Conservation (phyloP, 257 asterid species). For the Capsicum baccatum region DNA sequence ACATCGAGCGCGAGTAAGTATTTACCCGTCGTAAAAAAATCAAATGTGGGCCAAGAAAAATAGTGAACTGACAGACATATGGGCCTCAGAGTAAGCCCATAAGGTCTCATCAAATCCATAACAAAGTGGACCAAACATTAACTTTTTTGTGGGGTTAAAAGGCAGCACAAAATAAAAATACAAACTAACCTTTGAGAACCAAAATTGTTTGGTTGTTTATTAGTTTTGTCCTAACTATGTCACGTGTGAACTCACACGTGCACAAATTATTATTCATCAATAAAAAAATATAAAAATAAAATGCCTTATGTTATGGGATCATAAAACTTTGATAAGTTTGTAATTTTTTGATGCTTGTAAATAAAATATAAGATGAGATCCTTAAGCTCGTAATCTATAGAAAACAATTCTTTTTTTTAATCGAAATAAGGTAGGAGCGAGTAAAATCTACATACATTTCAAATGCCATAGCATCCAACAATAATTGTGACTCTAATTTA, state of each 20-base stretch:
- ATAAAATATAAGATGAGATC: no score
- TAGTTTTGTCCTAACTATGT: slow-evolving; percentile 22
- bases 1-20: not conserved
- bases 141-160: slow-evolving; percentile 21
- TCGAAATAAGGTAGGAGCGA: no score
- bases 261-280: not conserved
- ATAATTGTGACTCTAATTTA: no score
- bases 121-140: not conserved
- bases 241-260: not conserved
- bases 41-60: slow-evolving; percentile 7
- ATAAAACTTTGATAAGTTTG: not conserved
- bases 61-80: slow-evolving; percentile 4
- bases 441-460: no score
- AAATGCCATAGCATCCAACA: no score
- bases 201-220: slow-evolving; percentile 4
- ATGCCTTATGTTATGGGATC: not conserved
- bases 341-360: no score
- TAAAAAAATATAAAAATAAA: not conserved
- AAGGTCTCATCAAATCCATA: slow-evolving; percentile 20
- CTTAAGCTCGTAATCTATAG: no score
- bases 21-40: not conserved
- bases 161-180: slow-evolving; percentile 15
- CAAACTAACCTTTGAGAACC: slow-evolving; percentile 22
- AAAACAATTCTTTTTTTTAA: no score
- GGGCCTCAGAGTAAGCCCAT: slow-evolving; percentile 28